phyloP scores from a whole-genome alignment of 1,284 basidiomycete species.

The Cystobasidiaceae sp. region DNA sequence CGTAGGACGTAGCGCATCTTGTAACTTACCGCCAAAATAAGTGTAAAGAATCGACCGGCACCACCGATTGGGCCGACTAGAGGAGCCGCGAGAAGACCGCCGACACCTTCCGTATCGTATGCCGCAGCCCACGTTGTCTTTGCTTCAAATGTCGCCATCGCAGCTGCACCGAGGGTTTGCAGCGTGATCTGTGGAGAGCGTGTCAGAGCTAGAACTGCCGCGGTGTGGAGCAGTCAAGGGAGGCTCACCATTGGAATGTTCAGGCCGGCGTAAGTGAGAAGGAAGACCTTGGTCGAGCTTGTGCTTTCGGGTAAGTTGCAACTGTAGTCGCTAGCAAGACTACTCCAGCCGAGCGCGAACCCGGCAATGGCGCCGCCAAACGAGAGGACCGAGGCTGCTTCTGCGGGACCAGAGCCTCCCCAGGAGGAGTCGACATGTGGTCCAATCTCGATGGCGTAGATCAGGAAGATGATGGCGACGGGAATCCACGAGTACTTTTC shows the following conservation, averaged over 20 bases:
- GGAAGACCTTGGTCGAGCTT: conserved; percentile 59
- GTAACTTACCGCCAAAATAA: conserved; percentile 42
- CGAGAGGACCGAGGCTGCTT: conserved; percentile 64
- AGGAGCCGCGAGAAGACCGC: conserved; percentile 49
- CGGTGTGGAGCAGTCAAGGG: conserved; percentile 44
- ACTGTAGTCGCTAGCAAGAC: conserved; percentile 60
- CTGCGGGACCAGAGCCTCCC: conserved; percentile 56
- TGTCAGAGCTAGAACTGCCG: conserved; percentile 40
- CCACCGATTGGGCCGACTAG: conserved; percentile 41
- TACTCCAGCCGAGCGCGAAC: conserved; percentile 52
- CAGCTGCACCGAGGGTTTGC: conserved; percentile 71
- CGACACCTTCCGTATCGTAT: conserved; percentile 57
- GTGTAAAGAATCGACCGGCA: conserved; percentile 39
- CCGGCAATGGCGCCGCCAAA: conserved; percentile 52
- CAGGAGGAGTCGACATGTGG: conserved; percentile 48
- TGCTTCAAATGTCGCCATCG: conserved; percentile 55
- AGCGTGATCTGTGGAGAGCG: conserved; percentile 58
- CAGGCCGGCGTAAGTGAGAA: conserved; percentile 68
- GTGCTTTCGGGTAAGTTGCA: conserved; percentile 49
- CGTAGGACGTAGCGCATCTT: conserved; percentile 30
- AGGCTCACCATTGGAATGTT: conserved; percentile 51
- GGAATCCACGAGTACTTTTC: conserved; percentile 73
- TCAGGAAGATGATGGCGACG: conserved; percentile 63
- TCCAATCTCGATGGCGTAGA: conserved; percentile 18
- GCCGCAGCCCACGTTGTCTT: conserved; percentile 57